Base-by-base conservation (phyloP, 148 eudicot species). In the Hydrangea macrophylla region DNA sequence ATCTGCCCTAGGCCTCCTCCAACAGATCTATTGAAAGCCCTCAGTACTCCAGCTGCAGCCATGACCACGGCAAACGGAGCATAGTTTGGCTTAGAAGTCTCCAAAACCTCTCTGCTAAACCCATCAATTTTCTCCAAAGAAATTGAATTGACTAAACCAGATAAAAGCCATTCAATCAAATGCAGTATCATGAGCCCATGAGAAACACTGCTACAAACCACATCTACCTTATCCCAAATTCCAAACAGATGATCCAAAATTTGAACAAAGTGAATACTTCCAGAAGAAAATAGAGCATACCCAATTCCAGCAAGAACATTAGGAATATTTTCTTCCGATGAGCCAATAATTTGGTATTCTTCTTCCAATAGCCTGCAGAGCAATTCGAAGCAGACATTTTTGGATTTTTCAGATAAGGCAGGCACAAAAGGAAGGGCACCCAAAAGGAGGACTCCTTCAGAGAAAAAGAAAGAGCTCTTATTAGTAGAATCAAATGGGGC, bases 1-100 rank as follows among this genome's bases (percentile, higher is more conserved):
- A 92, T 67, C 50, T 65, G 56, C 69, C 77, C 69, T 42, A 68
- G 72, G 58, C 70, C 78, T 60, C 66, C 78, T 60, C 72, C 74
- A 57, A 71, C 72, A 58, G 82, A 87, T 80, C 84, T 80, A 74
- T 67, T 87, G 6, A 74, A 70, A 65, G 86, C 88, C 75, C 96
- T 85, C 58, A 95, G 74, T 39, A 83, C 92, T 54, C 99, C 99
- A 59, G 85, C 97, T 33, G 99, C 80, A 71, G 83, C 96, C 97
- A 95, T 89, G 65, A 89, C 77, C 35, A 78, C 68, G 55, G 87
- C 79, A 83, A 81, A 84, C 27, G 78, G 53, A 61, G 85, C 79
- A 77, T 79, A 72, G 39, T 61, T 36, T 51, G 78, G 62, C 24
- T 79, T 74, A 57, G 77, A 56, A 73, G 74, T 79, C 73, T 76